Evolutionary conservation across 1,139 yeast genomes (phyloP), one percentile per base, ranked within the genome.

Genomic region (Pichia sp.): DNA sequence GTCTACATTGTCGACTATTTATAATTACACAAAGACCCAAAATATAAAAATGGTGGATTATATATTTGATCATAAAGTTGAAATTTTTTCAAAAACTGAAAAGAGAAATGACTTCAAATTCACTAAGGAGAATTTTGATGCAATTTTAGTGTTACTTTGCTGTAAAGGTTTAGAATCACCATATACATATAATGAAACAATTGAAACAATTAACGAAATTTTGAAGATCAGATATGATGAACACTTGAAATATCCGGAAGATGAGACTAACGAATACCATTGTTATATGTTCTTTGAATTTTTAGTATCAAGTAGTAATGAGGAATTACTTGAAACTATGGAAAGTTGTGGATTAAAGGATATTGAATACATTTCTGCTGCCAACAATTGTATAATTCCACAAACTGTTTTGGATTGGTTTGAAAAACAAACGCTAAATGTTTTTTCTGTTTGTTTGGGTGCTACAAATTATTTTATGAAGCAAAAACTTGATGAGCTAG

Each of bases 161-260:
- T 68, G 79, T 2, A 80, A 77, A 58, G 96, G 95, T 0, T 67
- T 86, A 48, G 77, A 79, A 44, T 67, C 79, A 13, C 79, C 90
- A 3, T 79, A 77, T 47, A 73, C 85, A 25, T 76, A 79, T 50
- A 76, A 75, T n/a, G 67, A 72, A 2, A 77, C 92, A 0, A 61
- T 82, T 42, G 68, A 68, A 2, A 72, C 80, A 24, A 61, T 86
- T 58, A 76, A 72, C 52, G 62, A 68, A 1, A 65, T 81, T 26
- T 74, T 83, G 59, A 70, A 69, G 42, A 64, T 74, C 18, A 68
- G 82, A 53, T 74, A 73, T 39, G 59, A 60, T 38, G 70, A 71
- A 43, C 64, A 49, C n/a, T 27, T 53, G 7, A 46, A 45, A 30
- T 45, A 24, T 18, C 50, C 47, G 2, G 49, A 48, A 12, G 43